Base-by-base conservation (phyloP, 2,329 filamentous ascomycete genomes). In the Pezicula neosporulosa region DNA sequence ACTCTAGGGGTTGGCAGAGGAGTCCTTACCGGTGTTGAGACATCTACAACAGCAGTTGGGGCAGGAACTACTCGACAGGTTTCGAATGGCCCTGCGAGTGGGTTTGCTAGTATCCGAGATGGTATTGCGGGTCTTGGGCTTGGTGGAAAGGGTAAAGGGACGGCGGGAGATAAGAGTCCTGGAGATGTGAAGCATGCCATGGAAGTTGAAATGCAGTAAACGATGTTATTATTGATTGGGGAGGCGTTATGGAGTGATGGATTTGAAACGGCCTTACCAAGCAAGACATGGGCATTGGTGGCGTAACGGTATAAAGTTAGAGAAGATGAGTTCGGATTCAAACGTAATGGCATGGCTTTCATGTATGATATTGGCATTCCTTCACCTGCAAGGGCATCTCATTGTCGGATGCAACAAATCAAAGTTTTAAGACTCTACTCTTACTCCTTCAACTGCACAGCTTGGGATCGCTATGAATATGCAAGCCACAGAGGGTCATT, bases 191-290 rank as follows among this genome's bases (percentile, higher is more conserved):
- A 60, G 21, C 49, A 58, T 48, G 66, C 68, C 48, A 67, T 77
- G 68, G 74, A 76, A 53, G 70, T 79, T 36, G 77, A 79, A 60
- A 77, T 78, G 75, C 72, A 75, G 59, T 78, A 54, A 24, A 56
- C 46, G 48, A 46, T 27, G 30, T 18, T 27, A 27, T 27, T 16
- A 39, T 4, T 39, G 10, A 39, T 4, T 39, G 10, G n/a, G 37
- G 18, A 39, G n/a, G 19, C n/a, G n/a, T 39, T 39, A 10, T 10
- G 9, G 12, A 33, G 30, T 13, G 30, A 33, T 10, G 9, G 30
- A 2, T 33, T 33, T 33, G 30, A 13, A 13, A 33, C 4, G 30
- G 9, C 30, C 30, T 33, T 33, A 13, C 30, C 9, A 13, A 48
- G n/a, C 9, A 13, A 43, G 27, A 13, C 30, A 49, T 36, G 38